Conservation (phyloP, 106 monocot species). For the Dioscorea dumetorum region DNA sequence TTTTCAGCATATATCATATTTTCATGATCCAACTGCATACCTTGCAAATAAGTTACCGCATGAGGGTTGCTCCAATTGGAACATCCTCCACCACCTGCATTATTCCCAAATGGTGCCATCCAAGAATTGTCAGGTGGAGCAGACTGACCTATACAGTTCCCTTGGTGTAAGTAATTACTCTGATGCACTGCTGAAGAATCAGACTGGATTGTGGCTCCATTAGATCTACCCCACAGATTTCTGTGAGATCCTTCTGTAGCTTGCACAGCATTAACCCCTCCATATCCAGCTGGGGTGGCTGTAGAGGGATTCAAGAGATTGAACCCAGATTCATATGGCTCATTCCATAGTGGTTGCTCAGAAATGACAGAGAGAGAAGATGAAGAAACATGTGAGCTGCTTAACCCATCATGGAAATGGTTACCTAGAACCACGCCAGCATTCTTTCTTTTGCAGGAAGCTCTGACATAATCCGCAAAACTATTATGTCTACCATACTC, state of each 20-base stretch:
- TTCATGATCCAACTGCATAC: slow-evolving; percentile 4
- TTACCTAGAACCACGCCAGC: slow-evolving; percentile 15
- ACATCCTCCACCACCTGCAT: slow-evolving; percentile 6
- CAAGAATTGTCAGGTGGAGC: slow-evolving; percentile 25
- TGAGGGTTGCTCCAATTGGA: slow-evolving; percentile 22
- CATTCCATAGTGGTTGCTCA: slow-evolving; percentile 16
- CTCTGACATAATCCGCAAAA: slow-evolving; percentile 16
- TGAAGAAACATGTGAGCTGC: slow-evolving; percentile 20
- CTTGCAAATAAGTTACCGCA: slow-evolving; percentile 16
- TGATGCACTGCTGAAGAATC: slow-evolving; percentile 24
- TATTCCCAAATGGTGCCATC: slow-evolving; percentile 24
- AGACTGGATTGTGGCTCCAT: slow-evolving; percentile 6
- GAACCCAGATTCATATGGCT: slow-evolving; percentile 6
- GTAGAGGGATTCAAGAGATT: slow-evolving; percentile 7
- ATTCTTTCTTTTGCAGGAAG: slow-evolving; percentile 38
- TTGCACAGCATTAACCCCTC: slow-evolving; percentile 5
- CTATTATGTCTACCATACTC: slow-evolving; percentile 19
- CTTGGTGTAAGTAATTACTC: slow-evolving; percentile 20
- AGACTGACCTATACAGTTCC: slow-evolving; percentile 18
- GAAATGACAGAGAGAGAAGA: slow-evolving; percentile 9
- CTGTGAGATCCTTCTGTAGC: slow-evolving; percentile 22
- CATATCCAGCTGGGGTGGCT: slow-evolving; percentile 16
- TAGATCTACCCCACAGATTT: slow-evolving; percentile 17
- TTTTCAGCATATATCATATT: too few species aligned
- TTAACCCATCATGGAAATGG: slow-evolving; percentile 13